Base-by-base conservation (phyloP, 306 rosid genomes). In the Erythrophleum fordii region DNA sequence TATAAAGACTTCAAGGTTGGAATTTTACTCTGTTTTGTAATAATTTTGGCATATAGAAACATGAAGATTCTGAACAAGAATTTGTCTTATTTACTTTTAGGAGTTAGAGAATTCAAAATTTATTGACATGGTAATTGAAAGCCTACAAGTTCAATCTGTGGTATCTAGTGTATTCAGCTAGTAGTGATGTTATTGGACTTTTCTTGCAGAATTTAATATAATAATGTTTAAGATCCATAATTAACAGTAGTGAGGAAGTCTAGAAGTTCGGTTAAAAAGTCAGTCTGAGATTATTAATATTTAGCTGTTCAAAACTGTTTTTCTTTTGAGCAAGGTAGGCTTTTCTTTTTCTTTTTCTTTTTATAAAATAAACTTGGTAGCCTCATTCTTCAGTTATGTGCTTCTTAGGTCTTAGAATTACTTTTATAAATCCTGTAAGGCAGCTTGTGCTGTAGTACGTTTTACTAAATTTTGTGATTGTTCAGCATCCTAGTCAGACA, bases 1-100 rank as follows among this genome's bases (percentile, higher is more conserved):
- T 91, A 89, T 86, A 95, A 93, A 85, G 94, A 93, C 70, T 90
- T 95, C 76, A 81, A 85, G 98, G 99, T 95, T 81, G 8, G 75
- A 58, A 45, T 66, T 88, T 72, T 10, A 70, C 20, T 60, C 64
- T 72, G 37, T 23, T 81, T 39, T 37, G 64, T 26, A 48, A 48
- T 55, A 48, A 17, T 35, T 67, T 77, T 29, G 62, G 62, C 81
- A 42, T 65, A 53, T 67, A 37, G 34, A 48, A 76, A 59, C 76
- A 59, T 61, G 69, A 72, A 53, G n/a, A 60, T 23, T 41, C 51
- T 18, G 37, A 73, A 17, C n/a, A 45, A 68, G 78, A 25, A 58
- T 77, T 48, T 55, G 25, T 69, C 52, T 58, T 53, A 53, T 82
- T 76, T 18, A 25, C 37, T 34, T 16, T 48, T 60, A 6, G 41